Evolutionary conservation across 1,139 yeast genomes (phyloP).

Genomic region (Kurtzmaniella natalensis): DNA sequence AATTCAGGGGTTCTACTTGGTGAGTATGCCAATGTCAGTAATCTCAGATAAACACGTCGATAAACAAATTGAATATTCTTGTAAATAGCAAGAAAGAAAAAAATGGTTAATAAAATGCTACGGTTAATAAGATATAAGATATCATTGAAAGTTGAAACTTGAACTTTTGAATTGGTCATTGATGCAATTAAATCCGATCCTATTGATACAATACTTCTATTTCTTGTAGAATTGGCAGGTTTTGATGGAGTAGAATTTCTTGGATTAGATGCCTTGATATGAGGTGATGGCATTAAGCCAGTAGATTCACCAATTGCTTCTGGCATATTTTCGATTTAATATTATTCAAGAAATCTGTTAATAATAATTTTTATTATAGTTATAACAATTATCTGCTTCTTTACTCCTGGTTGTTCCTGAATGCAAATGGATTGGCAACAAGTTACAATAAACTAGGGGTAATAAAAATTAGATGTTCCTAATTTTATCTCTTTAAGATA

Average conservation of each 20-base stretch:
- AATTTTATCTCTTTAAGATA: no score
- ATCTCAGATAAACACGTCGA: slow-evolving; percentile 53
- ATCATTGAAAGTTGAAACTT: slow-evolving; percentile 3
- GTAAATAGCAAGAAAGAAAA: slow-evolving; percentile 51
- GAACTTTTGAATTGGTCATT: slow-evolving; percentile 1
- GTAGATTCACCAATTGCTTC: no score
- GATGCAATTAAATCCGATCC: background rate
- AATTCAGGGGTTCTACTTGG: slow-evolving; percentile 84
- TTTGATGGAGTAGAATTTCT: background rate
- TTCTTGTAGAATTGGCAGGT: slow-evolving; percentile 5
- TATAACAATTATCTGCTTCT: no score
- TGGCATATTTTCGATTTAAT: no score
- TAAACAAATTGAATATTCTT: slow-evolving; percentile 50
- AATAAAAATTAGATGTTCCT: no score
- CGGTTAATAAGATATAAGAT: slow-evolving; percentile 5
- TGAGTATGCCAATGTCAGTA: slow-evolving; percentile 64
- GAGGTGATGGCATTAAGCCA: no score
- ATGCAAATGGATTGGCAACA: no score
- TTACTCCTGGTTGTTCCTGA: no score
- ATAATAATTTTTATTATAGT: no score
- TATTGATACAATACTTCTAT: slow-evolving; percentile 3
- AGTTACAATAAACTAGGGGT: no score
- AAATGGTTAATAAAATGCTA: slow-evolving; percentile 46
- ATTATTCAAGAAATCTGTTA: no score
- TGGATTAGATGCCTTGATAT: no score